Base-by-base conservation (phyloP, 2,329 filamentous ascomycete genomes). In the Botrytis fragariae region DNA sequence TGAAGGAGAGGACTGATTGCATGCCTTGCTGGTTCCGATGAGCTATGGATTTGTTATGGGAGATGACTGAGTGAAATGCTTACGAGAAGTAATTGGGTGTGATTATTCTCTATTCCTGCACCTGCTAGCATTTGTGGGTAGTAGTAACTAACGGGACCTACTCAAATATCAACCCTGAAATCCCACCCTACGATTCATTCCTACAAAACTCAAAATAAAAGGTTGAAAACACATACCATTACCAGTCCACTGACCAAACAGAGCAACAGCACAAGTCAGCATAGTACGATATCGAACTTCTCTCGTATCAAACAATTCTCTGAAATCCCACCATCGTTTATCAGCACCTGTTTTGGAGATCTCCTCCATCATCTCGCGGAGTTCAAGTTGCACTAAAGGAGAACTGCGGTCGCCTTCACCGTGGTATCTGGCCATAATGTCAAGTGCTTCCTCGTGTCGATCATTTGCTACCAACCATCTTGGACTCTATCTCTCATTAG, bases 371-470 rank as follows among this genome's bases (percentile, higher is more conserved):
- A 81, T 81, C 73, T 81, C 79, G 4, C 73, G 74, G n/a, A 79
- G 74, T 39, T 79, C 75, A 5, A 81, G 76, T 44, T 78, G 75
- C 22, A 80, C 79, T 16, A 81, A 77, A 9, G 79, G 71, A 20
- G 71, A 72, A 12, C 67, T 3, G 4, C 44, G 61, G 1, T 72
- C 9, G 10, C 61, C 85, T 72, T 86, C 84, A 25, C 86, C 85
- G 76, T 90, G 90, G 76, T 88, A 89, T 74, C 86, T 86, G 8
- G 86, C 84, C 74, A 93, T 84, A 8, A 88, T 85, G 14, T 83
- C 80, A 35, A 86, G 81, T 0, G 88, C 88, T 74, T 90, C 84
- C 20, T 90, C 87, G 20, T 86, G 83, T 25, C 86, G 85, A 74
- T 88, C 86, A 69, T 88, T 84, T 60, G 85, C 85, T 74, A 87